A percentile compares a stretch with the other conserved stretches of the same genome.
Evolutionary conservation across 306 rosid species (phyloP).

Genomic region (Begonia masoniana): DNA sequence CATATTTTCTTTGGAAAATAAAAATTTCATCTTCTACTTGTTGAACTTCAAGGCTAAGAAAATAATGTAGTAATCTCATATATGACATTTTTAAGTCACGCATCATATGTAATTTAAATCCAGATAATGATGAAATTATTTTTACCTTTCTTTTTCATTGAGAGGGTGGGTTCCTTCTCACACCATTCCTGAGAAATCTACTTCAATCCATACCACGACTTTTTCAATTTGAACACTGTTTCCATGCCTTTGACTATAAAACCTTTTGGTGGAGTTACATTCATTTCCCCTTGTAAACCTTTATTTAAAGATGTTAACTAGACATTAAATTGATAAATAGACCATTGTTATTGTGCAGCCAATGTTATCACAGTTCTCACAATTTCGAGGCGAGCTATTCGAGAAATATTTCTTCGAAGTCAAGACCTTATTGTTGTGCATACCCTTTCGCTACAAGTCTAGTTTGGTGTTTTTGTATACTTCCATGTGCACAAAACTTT

Average conservation of each 20-base stretch:
- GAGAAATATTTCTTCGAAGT: constrained; percentile 5
- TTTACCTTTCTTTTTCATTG: background rate
- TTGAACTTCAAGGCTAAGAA: background rate
- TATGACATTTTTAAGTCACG: background rate
- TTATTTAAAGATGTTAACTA: background rate
- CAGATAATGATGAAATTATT: background rate
- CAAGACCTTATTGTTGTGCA: background rate
- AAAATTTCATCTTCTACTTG: background rate
- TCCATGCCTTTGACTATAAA: background rate
- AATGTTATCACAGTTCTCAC: background rate
- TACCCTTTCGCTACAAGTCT: constrained; percentile 1
- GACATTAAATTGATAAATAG: background rate
- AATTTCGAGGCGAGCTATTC: background rate
- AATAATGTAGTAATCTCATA: background rate
- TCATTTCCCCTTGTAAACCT: background rate
- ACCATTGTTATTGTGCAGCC: background rate
- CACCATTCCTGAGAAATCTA: no score
- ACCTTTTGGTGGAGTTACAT: background rate
- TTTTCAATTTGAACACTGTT: background rate
- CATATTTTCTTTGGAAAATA: background rate
- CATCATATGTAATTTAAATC: background rate
- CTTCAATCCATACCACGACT: background rate
- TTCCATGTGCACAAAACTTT: background rate
- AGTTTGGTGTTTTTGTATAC: background rate
- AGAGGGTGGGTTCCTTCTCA: constrained; percentile 2